phyloP scores from a whole-genome alignment of 2,329 filamentous ascomycete species.

The Fusarium zealandicum region DNA sequence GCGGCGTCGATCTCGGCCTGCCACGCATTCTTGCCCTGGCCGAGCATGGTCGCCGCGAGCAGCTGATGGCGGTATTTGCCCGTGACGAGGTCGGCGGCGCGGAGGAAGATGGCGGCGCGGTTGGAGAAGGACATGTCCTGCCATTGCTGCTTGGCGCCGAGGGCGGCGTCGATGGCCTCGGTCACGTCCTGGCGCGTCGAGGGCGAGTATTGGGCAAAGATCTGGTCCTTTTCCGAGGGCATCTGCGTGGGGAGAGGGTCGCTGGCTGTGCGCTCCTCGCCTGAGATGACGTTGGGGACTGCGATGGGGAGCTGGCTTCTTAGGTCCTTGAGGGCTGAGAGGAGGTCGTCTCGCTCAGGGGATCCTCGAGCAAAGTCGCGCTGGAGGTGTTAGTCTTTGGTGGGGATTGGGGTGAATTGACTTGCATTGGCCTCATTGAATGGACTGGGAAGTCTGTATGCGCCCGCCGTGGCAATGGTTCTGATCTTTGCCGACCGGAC shows the following conservation, averaged over 20 bases:
- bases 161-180: conserved; percentile 6
- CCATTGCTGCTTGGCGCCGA: conserved; percentile 80
- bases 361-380: conserved; percentile 10
- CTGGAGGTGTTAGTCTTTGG: background rate
- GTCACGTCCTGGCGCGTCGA: conserved; percentile 5
- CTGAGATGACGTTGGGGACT: conserved; percentile 7
- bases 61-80: conserved; percentile 94
- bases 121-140: conserved; percentile 87
- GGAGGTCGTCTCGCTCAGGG: conserved; percentile 5
- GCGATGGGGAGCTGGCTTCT: background rate
- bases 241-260: conserved; percentile 3
- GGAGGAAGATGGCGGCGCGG: conserved; percentile 89
- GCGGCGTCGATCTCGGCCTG: conserved; percentile 96
- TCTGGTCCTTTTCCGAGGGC: conserved; percentile 4
- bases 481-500: background rate
- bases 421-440: conserved; percentile 11
- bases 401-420: no score
- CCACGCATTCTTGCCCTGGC: conserved; percentile 97
- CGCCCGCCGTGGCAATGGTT: conserved; percentile 6
- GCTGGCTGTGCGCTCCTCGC: conserved; percentile 5
- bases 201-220: conserved; percentile 31
- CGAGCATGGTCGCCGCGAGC: conserved; percentile 93
- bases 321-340: background rate
- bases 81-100: conserved; percentile 87
- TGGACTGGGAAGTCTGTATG: conserved; percentile 1